phyloP scores from a whole-genome alignment of 1,284 basidiomycete genomes.

The Xerocomus minutiporus region DNA sequence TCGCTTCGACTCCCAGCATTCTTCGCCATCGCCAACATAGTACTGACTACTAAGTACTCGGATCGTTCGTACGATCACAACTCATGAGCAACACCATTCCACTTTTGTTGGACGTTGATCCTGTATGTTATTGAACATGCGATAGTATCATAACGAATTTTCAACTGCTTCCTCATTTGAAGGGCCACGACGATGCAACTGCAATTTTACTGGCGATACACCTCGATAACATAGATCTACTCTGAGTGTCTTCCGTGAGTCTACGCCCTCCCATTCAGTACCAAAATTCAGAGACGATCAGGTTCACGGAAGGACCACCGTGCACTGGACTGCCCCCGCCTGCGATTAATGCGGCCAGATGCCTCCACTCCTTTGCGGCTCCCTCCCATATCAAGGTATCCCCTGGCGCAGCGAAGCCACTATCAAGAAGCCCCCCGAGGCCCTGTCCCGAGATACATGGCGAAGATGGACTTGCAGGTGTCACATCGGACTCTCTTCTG shows the following conservation, averaged over 20 bases:
- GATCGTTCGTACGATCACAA: neutral
- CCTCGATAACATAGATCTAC: slow-evolving; percentile 54
- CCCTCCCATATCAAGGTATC: slow-evolving; percentile 54
- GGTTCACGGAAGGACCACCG: slow-evolving; percentile 75
- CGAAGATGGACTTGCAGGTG: slow-evolving; percentile 72
- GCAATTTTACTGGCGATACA: slow-evolving; percentile 50
- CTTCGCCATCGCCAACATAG: too few relatives aligned
- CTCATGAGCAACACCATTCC: slow-evolving; percentile 11
- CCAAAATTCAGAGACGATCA: slow-evolving; percentile 23
- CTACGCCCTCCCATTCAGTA: neutral
- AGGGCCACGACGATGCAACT: slow-evolving; percentile 59
- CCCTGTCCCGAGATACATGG: slow-evolving; percentile 77
- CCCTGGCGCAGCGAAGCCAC: slow-evolving; percentile 63
- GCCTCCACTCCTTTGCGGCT: slow-evolving; percentile 66
- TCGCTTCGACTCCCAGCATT: too few relatives aligned
- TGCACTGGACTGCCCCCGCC: slow-evolving; percentile 44
- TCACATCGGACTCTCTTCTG: slow-evolving; percentile 59
- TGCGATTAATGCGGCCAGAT: slow-evolving; percentile 66
- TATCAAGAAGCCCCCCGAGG: slow-evolving; percentile 44
- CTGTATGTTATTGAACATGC: slow-evolving; percentile 34
- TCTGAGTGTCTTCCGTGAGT: slow-evolving; percentile 76
- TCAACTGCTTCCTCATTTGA: neutral
- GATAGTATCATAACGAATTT: neutral
- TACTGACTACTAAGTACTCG: too few relatives aligned
- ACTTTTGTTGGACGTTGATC: slow-evolving; percentile 57